These are phyloP conservation scores for Nitzschia inconspicua DNA, from an alignment of 108 stramenopile species.

Conservation along the genomic window DNA sequence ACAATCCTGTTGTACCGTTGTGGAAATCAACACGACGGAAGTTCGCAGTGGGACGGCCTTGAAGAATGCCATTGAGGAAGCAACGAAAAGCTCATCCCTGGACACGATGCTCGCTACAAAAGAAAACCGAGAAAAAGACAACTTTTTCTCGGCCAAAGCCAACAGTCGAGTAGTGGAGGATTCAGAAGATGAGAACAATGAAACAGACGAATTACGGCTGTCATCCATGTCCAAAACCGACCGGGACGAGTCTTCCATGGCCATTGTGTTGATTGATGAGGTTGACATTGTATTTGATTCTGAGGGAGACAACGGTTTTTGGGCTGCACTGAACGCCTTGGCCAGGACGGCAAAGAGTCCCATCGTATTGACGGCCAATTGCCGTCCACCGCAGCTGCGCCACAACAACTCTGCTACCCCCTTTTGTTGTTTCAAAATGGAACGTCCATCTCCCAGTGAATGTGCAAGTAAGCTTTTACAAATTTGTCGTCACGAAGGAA, in stretches of 20 bases:
- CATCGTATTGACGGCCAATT: slow-evolving; percentile 69
- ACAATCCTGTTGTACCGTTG: slow-evolving; percentile 46
- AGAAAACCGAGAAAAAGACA: slow-evolving; percentile 2
- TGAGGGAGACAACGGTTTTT: slow-evolving; percentile 75
- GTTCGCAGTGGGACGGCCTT: slow-evolving; percentile 49
- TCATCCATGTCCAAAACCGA: too few relatives aligned
- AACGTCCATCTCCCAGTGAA: slow-evolving; percentile 47
- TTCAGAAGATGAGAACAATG: slow-evolving; percentile 38
- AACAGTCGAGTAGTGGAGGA: slow-evolving; percentile 1
- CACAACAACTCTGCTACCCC: slow-evolving; percentile 9
- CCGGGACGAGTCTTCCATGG: slow-evolving; percentile 32
- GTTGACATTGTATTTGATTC: slow-evolving; percentile 72
- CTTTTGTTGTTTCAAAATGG: slow-evolving; percentile 28
- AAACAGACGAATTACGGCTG: slow-evolving; percentile 25
- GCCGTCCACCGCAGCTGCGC: slow-evolving; percentile 29
- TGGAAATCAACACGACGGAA: slow-evolving; percentile 76
- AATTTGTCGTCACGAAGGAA: slow-evolving; percentile 23
- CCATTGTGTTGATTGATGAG: slow-evolving; percentile 83
- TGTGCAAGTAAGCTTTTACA: slow-evolving; percentile 44
- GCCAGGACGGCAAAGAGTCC: slow-evolving; percentile 73
- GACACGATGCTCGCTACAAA: slow-evolving; percentile 39
- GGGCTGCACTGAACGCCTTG: slow-evolving; percentile 57
- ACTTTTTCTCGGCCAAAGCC: slow-evolving; percentile 1
- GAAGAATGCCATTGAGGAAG: slow-evolving; percentile 68
- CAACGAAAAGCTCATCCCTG: slow-evolving; percentile 68